Evolutionary conservation across 306 rosid species (phyloP), one percentile per base, ranked within the genome.

Genomic region (Carpinus fangiana): DNA sequence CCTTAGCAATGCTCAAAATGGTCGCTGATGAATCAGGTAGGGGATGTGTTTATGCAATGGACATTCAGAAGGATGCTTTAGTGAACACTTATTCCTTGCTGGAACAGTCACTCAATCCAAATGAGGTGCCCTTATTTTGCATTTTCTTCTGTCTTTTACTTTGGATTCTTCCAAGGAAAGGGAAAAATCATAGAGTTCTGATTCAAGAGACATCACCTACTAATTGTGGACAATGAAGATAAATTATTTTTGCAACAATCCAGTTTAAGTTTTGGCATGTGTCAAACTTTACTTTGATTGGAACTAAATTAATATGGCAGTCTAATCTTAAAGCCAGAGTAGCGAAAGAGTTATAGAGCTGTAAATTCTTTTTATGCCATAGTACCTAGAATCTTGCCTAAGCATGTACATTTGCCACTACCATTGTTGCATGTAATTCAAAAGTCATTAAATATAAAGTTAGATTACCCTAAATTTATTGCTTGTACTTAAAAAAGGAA

Each of bases 1-100:
- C 98, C 70, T 90, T 90, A 73, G 90, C 82, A 45, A 82, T 92
- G 97, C 85, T 88, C 74, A 85, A 86, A 86, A 86, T 94, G 93
- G 97, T 92, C 14, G 82, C 92, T 61, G 97, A 87, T 85, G 91
- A 87, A 79, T 88, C 90, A 7, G 86, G 77, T 21, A 36, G 76
- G 43, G 97, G 91, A 18, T 76, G 54, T 69, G 95, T 90, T 70
- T 94, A 89, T 75, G 96, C 90, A 9, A 84, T 88, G 70, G 98
- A 89, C 68, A 81, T 94, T 84, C 97, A 94, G 78, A 88, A 89
- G 81, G 97, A 82, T 74, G 97, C 97, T 78, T 82, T 94, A 59
- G 88, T 77, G 73, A 90, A 66, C 14, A 87, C 97, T 77, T 79
- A 89, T 45, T 68, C 83, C 57, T 80, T 90, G 82, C 88, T 94